Percentiles rank a stretch among this genome's conserved stretches.
Conservation (phyloP, 306 rosid genomes). For the Fragaria vesca region DNA sequence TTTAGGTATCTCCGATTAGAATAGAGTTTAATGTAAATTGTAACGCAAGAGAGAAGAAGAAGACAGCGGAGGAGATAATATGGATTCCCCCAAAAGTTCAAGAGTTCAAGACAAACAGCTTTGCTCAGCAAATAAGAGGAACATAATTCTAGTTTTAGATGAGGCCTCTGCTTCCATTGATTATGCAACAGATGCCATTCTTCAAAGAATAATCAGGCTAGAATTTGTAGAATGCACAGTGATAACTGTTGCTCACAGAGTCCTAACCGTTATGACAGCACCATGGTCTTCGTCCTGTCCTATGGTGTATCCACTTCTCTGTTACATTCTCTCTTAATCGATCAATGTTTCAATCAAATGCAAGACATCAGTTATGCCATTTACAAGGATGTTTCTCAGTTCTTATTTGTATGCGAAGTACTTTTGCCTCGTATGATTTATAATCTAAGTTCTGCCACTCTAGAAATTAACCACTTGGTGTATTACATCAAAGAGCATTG, state of each 20-base stretch:
- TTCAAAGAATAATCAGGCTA: slow-evolving; percentile 56
- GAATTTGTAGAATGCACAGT: slow-evolving; percentile 74
- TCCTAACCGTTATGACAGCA: slow-evolving; percentile 54
- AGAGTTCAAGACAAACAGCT: neutral
- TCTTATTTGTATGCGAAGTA: neutral
- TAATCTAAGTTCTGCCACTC: no score
- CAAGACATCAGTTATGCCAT: neutral
- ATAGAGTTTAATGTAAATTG: no score
- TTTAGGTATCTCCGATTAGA: no score
- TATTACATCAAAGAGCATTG: no score
- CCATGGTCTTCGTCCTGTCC: neutral
- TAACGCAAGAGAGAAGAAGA: no score
- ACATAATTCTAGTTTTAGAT: slow-evolving; percentile 65
- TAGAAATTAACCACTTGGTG: no score
- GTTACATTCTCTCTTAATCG: neutral
- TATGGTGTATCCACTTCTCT: neutral
- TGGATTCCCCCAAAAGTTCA: no score
- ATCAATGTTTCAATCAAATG: neutral
- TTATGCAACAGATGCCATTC: slow-evolving; percentile 61
- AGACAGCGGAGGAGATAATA: no score
- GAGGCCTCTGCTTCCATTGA: slow-evolving; percentile 86
- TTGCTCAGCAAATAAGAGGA: slow-evolving; percentile 25
- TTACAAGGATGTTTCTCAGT: no score
- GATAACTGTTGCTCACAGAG: slow-evolving; percentile 61
- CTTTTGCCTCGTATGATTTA: neutral